Evolutionary conservation across 2,329 filamentous ascomycete species (phyloP).

Genomic region (Colletotrichum lindemuthianum): DNA sequence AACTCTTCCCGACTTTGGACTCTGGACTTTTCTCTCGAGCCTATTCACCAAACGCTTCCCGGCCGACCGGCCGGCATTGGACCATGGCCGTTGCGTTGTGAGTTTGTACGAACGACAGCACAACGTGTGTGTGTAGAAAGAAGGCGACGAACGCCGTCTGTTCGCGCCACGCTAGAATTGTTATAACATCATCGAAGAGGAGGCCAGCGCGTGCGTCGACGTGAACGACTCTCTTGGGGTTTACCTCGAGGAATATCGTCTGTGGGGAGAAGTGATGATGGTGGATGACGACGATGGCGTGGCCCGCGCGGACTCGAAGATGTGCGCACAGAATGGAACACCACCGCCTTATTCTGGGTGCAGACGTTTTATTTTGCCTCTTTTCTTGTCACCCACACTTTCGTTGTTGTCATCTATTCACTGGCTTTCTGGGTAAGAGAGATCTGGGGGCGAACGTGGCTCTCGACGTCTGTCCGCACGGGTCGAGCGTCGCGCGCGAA

Average conservation of each 20-base stretch:
- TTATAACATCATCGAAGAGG: neutral
- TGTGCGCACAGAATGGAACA: neutral
- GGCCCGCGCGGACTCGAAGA: neutral
- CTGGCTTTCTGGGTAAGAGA: no score
- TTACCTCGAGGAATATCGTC: neutral
- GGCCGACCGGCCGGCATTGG: no score
- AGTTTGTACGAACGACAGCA: constrained; percentile 10
- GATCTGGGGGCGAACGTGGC: constrained; percentile 2
- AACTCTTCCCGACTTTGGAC: neutral
- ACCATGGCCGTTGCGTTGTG: neutral
- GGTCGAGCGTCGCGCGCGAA: constrained; percentile 7
- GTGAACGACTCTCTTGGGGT: no score
- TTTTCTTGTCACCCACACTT: neutral
- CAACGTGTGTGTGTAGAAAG: constrained; percentile 2
- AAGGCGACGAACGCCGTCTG: constrained; percentile 17
- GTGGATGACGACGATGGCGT: neutral
- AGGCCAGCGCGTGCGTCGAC: no score
- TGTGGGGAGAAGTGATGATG: neutral
- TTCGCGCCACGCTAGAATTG: constrained; percentile 18
- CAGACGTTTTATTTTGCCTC: neutral
- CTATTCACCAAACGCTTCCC: no score
- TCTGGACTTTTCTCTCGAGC: no score
- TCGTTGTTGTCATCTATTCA: neutral
- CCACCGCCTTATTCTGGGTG: neutral
- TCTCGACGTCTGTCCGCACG: constrained; percentile 4